Evolutionary conservation across 1,139 yeast species (phyloP).

Genomic region (Sugiyamaella paludigena): DNA sequence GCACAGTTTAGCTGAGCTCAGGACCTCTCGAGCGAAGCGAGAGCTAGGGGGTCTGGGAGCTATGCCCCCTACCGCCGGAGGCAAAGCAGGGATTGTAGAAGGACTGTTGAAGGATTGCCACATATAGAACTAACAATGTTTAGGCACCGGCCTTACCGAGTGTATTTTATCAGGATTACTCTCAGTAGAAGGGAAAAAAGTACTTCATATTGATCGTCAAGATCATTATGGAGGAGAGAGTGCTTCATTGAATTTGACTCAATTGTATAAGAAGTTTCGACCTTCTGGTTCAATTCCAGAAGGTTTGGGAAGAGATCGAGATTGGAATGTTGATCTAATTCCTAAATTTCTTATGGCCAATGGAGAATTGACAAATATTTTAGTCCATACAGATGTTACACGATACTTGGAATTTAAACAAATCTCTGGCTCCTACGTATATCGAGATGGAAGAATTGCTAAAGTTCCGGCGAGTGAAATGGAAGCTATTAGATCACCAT

Average conservation of each 20-base stretch:
- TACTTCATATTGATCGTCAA: conserved; percentile 92
- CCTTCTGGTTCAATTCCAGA: conserved; percentile 59
- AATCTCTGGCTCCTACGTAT: conserved; percentile 91
- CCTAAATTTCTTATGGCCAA: conserved; percentile 98
- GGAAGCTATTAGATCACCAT: conserved; percentile 87
- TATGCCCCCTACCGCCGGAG: not conserved
- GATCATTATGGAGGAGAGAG: conserved; percentile 91
- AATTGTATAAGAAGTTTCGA: conserved; percentile 45
- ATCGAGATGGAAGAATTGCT: conserved; percentile 85
- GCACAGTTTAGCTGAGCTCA: too few species aligned
- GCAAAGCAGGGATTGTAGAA: not conserved
- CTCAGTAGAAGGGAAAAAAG: conserved; percentile 96
- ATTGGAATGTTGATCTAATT: conserved; percentile 96
- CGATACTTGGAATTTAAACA: conserved; percentile 95
- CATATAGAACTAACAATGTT: not conserved
- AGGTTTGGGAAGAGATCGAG: conserved; percentile 84
- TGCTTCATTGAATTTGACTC: conserved; percentile 60
- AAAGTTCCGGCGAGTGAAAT: conserved; percentile 91
- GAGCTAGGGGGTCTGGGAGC: conserved; percentile 3
- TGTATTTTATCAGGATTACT: conserved; percentile 91
- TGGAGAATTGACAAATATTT: conserved; percentile 93
- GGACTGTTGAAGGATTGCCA: too few species aligned
- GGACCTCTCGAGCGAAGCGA: not conserved
- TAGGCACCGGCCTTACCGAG: conserved; percentile 80
- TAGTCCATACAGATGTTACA: conserved; percentile 93